Evolutionary conservation across 768 basidiomycete genomes (phyloP).

Genomic region (Calocybe cyanea): DNA sequence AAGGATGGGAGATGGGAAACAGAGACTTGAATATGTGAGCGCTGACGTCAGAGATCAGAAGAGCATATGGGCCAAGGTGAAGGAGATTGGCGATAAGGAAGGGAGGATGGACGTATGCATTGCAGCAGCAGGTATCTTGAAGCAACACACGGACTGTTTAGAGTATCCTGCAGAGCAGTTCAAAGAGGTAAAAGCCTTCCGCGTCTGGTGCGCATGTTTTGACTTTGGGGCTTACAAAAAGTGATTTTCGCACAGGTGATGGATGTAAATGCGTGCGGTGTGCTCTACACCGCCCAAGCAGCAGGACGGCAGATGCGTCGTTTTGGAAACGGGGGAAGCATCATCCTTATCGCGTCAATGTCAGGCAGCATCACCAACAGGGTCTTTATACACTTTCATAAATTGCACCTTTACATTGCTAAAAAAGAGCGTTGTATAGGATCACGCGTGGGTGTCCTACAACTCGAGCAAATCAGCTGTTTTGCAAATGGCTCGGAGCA

Average conservation of each 20-base stretch:
- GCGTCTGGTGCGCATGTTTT: background rate
- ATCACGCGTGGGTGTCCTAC: slow-evolving; percentile 73
- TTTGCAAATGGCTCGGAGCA: slow-evolving; percentile 75
- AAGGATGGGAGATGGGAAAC: slow-evolving; percentile 35
- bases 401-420: background rate
- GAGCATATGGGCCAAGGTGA: slow-evolving; percentile 49
- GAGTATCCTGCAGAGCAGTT: slow-evolving; percentile 65
- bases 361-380: slow-evolving; percentile 39
- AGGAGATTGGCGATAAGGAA: slow-evolving; percentile 62
- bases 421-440: slow-evolving; percentile 26
- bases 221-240: background rate
- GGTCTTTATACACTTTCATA: background rate
- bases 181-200: slow-evolving; percentile 41
- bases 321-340: slow-evolving; percentile 52
- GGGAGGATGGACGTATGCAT: slow-evolving; percentile 72
- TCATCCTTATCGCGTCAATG: slow-evolving; percentile 66
- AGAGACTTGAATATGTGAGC: slow-evolving; percentile 53
- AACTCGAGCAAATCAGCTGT: slow-evolving; percentile 78
- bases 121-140: slow-evolving; percentile 75
- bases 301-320: slow-evolving; percentile 60
- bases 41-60: slow-evolving; percentile 66
- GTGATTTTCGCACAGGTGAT: slow-evolving; percentile 41
- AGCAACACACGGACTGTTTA: slow-evolving; percentile 55
- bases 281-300: slow-evolving; percentile 61
- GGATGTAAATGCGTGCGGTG: slow-evolving; percentile 65